Conservation (phyloP, 1,284 basidiomycete genomes). For the Rhizoctonia solani region DNA sequence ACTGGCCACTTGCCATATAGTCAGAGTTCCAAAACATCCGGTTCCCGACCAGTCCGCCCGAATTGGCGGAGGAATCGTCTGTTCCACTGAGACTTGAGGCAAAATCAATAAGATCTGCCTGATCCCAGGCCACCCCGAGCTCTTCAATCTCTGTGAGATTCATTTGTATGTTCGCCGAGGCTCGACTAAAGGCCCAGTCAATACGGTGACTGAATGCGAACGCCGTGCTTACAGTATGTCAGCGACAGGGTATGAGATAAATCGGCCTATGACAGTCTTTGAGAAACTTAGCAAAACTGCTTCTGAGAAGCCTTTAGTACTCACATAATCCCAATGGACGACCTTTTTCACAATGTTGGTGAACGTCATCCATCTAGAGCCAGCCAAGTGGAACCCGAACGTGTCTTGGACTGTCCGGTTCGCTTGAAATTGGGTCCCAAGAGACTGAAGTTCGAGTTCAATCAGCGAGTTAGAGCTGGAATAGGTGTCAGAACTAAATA, state of each 20-base stretch:
- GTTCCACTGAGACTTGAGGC: constrained; percentile 2
- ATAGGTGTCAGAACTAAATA: background rate
- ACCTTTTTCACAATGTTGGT: constrained; percentile 33
- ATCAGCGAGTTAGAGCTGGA: constrained; percentile 34
- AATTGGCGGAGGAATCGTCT: constrained; percentile 56
- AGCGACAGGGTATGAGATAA: constrained; percentile 34
- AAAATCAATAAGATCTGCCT: background rate
- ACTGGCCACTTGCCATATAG: constrained; percentile 57
- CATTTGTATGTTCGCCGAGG: constrained; percentile 33
- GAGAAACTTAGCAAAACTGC: background rate
- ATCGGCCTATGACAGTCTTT: constrained; percentile 34
- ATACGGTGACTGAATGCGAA: background rate
- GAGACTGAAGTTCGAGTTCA: constrained; percentile 35
- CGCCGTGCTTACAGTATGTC: constrained; percentile 36
- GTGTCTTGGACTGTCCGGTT: background rate
- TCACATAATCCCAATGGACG: constrained; percentile 39
- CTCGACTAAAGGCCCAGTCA: constrained; percentile 13
- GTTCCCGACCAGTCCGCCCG: constrained; percentile 61
- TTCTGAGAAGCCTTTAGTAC: background rate
- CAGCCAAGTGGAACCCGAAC: constrained; percentile 7
- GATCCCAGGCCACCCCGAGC: constrained; percentile 34
- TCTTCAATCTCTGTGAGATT: constrained; percentile 31
- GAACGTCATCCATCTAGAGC: constrained; percentile 36
- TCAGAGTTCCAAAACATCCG: constrained; percentile 66
- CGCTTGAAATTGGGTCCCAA: constrained; percentile 34